Evolutionary conservation across 768 basidiomycete species (phyloP).

Genomic region (Naematelia encephala): DNA sequence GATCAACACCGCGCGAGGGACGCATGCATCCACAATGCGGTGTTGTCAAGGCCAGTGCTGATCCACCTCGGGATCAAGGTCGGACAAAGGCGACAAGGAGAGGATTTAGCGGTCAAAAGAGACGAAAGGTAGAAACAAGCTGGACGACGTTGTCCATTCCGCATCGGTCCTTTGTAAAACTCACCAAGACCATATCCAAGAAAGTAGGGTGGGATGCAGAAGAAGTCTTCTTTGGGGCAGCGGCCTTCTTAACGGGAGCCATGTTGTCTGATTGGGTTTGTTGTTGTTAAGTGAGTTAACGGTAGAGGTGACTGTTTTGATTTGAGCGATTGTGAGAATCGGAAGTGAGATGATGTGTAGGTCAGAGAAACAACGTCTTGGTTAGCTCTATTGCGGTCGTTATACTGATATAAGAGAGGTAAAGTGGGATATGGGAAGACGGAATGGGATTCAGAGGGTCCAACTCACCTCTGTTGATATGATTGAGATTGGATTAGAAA

Average conservation of each 20-base stretch:
- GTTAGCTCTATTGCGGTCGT: conserved; percentile 1
- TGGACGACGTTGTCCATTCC: neutral
- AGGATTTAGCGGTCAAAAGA: neutral
- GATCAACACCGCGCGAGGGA: too few relatives aligned
- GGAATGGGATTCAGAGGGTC: neutral
- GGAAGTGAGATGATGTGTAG: conserved; percentile 5
- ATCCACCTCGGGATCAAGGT: neutral
- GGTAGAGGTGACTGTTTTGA: conserved; percentile 15
- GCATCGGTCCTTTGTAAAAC: conserved; percentile 15
- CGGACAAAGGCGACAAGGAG: neutral
- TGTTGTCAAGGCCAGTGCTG: too few relatives aligned
- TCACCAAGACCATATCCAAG: conserved; percentile 55
- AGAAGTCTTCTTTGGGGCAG: conserved; percentile 42
- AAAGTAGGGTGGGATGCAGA: conserved; percentile 56
- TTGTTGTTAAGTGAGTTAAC: conserved; percentile 17
- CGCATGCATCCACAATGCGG: too few relatives aligned
- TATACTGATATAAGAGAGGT: neutral
- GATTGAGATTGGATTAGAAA: conserved; percentile 7
- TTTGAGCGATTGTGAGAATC: conserved; percentile 1
- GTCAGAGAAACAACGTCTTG: neutral
- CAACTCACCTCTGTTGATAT: conserved; percentile 5
- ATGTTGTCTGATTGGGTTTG: conserved; percentile 33
- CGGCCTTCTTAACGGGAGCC: conserved; percentile 50
- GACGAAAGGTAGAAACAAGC: conserved; percentile 8
- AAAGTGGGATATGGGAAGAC: conserved; percentile 1